These are phyloP conservation scores for Claviceps sp. DNA, from an alignment of 2,329 filamentous ascomycete genomes.

Conservation along the genomic window DNA sequence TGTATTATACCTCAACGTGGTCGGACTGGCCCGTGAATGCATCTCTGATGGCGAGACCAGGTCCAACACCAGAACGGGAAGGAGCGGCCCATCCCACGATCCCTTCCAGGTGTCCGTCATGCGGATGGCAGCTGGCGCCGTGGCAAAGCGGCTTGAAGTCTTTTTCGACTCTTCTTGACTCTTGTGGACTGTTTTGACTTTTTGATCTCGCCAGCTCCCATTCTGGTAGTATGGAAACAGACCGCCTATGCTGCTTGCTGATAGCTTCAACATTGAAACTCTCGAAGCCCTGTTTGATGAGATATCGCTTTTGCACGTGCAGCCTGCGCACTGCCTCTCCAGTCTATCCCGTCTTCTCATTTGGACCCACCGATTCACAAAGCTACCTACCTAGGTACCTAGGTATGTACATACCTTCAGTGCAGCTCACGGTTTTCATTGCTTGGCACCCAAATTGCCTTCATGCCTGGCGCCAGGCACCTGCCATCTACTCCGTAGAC, in stretches of 20 bases:
- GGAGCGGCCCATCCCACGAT: not conserved
- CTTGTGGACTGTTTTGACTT: too few species aligned
- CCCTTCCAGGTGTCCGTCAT: too few species aligned
- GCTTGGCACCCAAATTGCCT: not conserved
- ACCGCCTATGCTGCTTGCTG: not conserved
- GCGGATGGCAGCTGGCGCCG: too few species aligned
- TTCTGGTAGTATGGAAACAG: not conserved
- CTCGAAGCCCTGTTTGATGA: too few species aligned
- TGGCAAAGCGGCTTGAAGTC: too few species aligned
- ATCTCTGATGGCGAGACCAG: not conserved
- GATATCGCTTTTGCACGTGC: not conserved
- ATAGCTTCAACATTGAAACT: not conserved
- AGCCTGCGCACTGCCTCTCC: not conserved
- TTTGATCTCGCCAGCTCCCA: too few species aligned
- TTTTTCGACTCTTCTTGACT: too few species aligned
- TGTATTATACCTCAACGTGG: not conserved
- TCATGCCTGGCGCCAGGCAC: not conserved
- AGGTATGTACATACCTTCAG: too few species aligned
- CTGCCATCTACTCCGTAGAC: not conserved
- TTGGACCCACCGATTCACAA: not conserved
- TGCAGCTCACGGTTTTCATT: not conserved
- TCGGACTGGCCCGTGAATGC: not conserved
- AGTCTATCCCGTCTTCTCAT: not conserved
- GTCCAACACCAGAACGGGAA: not conserved
- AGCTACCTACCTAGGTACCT: not conserved